Base-by-base conservation (phyloP, 176 grass and related monocot genomes). In the Avena sativa region DNA sequence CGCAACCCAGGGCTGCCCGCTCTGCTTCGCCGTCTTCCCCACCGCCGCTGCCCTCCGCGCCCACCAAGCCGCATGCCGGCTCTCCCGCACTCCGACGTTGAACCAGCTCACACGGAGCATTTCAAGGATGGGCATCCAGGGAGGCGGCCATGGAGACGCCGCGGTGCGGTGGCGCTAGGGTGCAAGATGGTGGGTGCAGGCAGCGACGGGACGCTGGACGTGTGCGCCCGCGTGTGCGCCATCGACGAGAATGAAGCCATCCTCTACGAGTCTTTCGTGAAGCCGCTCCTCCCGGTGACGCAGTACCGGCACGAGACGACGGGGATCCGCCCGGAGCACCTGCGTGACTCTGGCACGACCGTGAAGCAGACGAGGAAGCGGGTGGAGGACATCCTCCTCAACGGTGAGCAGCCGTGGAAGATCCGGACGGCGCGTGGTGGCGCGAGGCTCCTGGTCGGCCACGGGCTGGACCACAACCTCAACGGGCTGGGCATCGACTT, bases 121-220 rank as follows among this genome's bases (percentile, higher is more conserved):
- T 87, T 87, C 89, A 43, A 91, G 84, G 78, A 36, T 83, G 71
- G 69, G 81, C 78, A 34, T 89, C 2, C 81, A 59, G 9, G 51
- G 71, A 28, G 70, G 47, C 36, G 30, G 15, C 10, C 36, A 20
- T 71, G 70, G 23, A 23, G 23, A 23, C 23, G 23, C 23, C 23
- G 30, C 0, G 89, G 82, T 9, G 88, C 77, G 60, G 73, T 98
- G 21, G 93, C 91, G 67, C 86, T 98, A 40, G 91, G 78, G 1
- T 98, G 96, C 90, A 98, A 95, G 84, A 94, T 94, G 91, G 96
- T 95, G 5, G 93, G 96, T 78, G 91, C 86, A 53, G 90, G 96
- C 1, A 95, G 86, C 55, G 96, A 98, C 72, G 96, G 93, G 0
- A 71, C 86, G 0, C 69, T 98, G 23, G 91, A 98, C 86, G 86